Conservation (phyloP, 768 basidiomycete species). For the Lentinula raphanica region DNA sequence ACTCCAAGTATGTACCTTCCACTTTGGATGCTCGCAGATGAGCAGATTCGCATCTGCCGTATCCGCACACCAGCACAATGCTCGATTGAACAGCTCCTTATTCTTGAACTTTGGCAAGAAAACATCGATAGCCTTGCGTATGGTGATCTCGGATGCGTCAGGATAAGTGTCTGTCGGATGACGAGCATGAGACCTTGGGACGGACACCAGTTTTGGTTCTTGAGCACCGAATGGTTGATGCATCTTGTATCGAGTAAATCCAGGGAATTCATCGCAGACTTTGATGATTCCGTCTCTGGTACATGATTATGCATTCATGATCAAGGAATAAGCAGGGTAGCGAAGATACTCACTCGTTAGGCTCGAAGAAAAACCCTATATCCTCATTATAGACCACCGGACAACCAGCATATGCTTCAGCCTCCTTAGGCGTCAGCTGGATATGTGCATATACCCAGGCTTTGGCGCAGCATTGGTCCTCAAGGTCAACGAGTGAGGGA, state of each 20-base stretch:
- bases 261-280: constrained; percentile 5
- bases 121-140: neutral
- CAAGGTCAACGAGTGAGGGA: constrained; percentile 4
- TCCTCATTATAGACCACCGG: constrained; percentile 5
- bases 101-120: constrained; percentile 3
- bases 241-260: neutral
- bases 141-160: neutral
- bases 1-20: neutral
- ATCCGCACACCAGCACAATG: constrained; percentile 9
- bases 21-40: constrained; percentile 4
- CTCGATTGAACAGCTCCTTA: constrained; percentile 3
- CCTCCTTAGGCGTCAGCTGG: constrained; percentile 1
- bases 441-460: constrained; percentile 8
- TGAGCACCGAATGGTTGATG: neutral
- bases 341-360: neutral
- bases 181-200: constrained; percentile 6
- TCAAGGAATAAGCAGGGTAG: too few species aligned
- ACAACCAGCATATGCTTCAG: neutral
- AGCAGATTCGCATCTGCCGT: constrained; percentile 5
- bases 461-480: constrained; percentile 6
- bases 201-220: neutral
- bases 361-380: constrained; percentile 1
- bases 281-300: constrained; percentile 4
- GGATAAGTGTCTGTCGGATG: constrained; percentile 3
- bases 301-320: too few species aligned